Conservation (phyloP, 1,284 basidiomycete species). For the Kwoniella shivajii region DNA sequence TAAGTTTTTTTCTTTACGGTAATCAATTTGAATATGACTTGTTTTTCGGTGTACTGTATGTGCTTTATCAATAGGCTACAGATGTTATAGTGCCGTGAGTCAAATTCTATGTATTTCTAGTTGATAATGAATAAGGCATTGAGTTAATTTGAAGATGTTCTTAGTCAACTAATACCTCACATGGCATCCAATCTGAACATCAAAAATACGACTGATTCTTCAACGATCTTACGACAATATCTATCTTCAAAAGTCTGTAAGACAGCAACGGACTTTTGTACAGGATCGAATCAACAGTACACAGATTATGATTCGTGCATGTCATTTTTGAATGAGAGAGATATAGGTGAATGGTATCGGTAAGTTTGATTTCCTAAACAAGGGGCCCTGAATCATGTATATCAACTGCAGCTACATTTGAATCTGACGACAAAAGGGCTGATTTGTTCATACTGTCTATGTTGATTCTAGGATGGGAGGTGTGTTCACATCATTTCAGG, state of each 20-base stretch:
- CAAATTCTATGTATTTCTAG: too few species aligned
- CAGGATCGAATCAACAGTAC: constrained; percentile 29
- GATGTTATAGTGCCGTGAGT: constrained; percentile 21
- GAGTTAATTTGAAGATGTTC: too few species aligned
- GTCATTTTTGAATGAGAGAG: constrained; percentile 11
- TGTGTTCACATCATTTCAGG: neutral
- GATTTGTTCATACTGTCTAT: too few species aligned
- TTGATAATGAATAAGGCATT: too few species aligned
- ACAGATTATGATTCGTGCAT: constrained; percentile 24
- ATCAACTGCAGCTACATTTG: too few species aligned
- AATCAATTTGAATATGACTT: too few species aligned
- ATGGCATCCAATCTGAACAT: constrained; percentile 21
- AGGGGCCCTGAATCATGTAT: neutral
- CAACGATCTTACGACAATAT: constrained; percentile 22
- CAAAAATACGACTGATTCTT: constrained; percentile 5
- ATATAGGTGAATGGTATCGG: constrained; percentile 26
- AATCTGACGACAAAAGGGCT: too few species aligned
- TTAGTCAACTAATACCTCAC: constrained; percentile 22
- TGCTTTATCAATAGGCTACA: constrained; percentile 10
- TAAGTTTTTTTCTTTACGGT: neutral
- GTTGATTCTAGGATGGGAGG: constrained; percentile 1
- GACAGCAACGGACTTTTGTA: constrained; percentile 20
- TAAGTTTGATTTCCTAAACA: neutral
- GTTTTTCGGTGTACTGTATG: too few species aligned
- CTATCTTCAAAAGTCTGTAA: constrained; percentile 24